These are phyloP conservation scores for Smithsoniella earleae DNA, from an alignment of 163 green algal species.

Conservation along the genomic window DNA sequence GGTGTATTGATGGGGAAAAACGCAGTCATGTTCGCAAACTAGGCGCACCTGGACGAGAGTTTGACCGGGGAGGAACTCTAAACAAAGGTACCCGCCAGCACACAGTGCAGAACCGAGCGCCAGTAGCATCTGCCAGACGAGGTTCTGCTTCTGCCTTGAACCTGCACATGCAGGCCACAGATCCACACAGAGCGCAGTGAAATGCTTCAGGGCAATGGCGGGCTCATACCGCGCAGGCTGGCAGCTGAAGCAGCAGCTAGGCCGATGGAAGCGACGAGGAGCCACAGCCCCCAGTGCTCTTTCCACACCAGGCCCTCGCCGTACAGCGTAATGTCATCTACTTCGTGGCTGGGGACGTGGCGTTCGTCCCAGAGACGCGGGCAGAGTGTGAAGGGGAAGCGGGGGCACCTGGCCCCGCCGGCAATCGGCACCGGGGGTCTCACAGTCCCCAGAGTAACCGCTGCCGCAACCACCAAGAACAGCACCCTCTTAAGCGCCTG, in stretches of 20 bases:
- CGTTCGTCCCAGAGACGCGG: constrained; percentile 78
- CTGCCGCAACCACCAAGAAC: constrained; percentile 40
- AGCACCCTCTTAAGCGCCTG: constrained; percentile 32
- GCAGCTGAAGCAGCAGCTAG: constrained; percentile 30
- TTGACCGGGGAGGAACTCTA: constrained; percentile 69
- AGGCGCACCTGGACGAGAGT: constrained; percentile 48
- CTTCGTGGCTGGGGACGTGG: constrained; percentile 68
- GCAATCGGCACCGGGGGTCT: constrained; percentile 72
- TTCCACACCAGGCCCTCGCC: constrained; percentile 48
- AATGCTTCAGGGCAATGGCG: too few species aligned
- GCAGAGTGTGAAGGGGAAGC: constrained; percentile 71
- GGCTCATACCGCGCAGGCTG: neutral
- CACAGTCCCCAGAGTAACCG: constrained; percentile 60
- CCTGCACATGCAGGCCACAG: neutral
- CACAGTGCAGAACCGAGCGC: constrained; percentile 38
- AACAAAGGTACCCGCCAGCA: constrained; percentile 66
- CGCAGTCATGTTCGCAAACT: too few species aligned
- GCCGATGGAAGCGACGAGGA: constrained; percentile 43
- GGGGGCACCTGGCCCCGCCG: constrained; percentile 66
- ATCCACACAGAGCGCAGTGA: neutral
- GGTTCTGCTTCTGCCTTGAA: neutral
- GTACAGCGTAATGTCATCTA: constrained; percentile 77
- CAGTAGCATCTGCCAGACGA: constrained; percentile 36
- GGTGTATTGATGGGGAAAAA: too few species aligned
- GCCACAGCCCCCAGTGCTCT: constrained; percentile 71